A percentile compares a stretch with the other conserved stretches of the same genome.
Conservation (phyloP, 2,329 filamentous ascomycete genomes). For the Microcyclosporella mali region DNA sequence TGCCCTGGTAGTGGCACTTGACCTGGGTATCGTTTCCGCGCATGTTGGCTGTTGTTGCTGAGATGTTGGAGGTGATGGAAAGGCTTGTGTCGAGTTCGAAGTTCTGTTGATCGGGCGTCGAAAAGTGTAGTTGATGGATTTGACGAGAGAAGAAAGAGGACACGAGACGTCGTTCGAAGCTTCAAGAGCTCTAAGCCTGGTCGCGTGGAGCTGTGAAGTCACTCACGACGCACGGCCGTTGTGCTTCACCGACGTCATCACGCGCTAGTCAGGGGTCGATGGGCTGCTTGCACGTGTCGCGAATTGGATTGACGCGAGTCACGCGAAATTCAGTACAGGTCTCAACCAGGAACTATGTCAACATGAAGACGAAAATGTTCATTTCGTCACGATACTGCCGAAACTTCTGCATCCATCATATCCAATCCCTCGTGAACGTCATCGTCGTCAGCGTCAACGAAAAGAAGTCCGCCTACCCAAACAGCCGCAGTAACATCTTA, state of each 20-base stretch:
- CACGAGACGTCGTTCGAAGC: slow-evolving; percentile 9
- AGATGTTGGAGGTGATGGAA: background rate
- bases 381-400: too few species aligned
- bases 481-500: slow-evolving; percentile 22
- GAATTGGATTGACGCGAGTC: too few species aligned
- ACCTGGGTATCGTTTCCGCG: slow-evolving; percentile 63
- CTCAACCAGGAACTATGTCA: too few species aligned
- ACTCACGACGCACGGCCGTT: slow-evolving; percentile 3
- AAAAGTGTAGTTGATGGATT: slow-evolving; percentile 1
- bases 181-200: slow-evolving; percentile 11
- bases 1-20: slow-evolving; percentile 84
- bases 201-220: slow-evolving; percentile 8
- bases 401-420: background rate
- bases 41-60: slow-evolving; percentile 20
- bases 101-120: background rate
- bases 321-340: too few species aligned
- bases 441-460: background rate
- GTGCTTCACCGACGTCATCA: too few species aligned
- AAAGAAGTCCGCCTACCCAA: slow-evolving; percentile 11
- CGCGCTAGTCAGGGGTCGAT: background rate
- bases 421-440: slow-evolving; percentile 1
- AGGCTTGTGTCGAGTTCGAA: too few species aligned
- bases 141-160: slow-evolving; percentile 4
- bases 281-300: slow-evolving; percentile 3
- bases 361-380: too few species aligned